Conservation (phyloP, 306 rosid genomes). For the Cicer bijugum region DNA sequence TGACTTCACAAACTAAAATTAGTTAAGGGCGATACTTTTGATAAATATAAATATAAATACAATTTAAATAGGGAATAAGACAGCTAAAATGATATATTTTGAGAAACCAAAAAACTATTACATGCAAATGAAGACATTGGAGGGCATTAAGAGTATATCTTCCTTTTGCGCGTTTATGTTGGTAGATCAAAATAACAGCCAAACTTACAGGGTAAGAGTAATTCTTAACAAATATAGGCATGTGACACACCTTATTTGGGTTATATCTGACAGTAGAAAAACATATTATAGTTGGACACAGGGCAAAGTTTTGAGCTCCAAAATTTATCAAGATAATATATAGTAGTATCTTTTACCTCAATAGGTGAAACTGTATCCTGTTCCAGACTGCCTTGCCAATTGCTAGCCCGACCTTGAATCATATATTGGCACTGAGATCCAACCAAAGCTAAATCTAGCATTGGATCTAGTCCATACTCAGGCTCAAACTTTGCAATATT, state of each 20-base stretch:
- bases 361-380: slow-evolving; percentile 75
- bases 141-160: too few species aligned
- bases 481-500: slow-evolving; percentile 93
- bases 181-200: not conserved
- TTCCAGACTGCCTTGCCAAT: slow-evolving; percentile 85
- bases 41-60: not conserved
- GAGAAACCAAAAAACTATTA: not conserved
- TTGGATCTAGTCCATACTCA: slow-evolving; percentile 87
- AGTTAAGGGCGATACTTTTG: slow-evolving; percentile 1
- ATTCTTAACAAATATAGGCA: not conserved
- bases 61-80: not conserved
- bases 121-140: not conserved
- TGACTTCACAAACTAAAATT: slow-evolving; percentile 12
- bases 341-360: slow-evolving; percentile 62
- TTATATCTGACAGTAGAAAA: slow-evolving; percentile 14
- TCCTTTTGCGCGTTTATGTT: too few species aligned
- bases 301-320: not conserved
- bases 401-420: slow-evolving; percentile 87
- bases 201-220: not conserved
- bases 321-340: slow-evolving; percentile 17
- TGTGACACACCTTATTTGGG: not conserved
- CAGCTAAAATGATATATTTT: not conserved
- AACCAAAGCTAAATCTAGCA: slow-evolving; percentile 88
- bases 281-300: slow-evolving; percentile 8
- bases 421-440: slow-evolving; percentile 87